Conservation (phyloP, 257 asterid genomes). For the Verbena officinalis region DNA sequence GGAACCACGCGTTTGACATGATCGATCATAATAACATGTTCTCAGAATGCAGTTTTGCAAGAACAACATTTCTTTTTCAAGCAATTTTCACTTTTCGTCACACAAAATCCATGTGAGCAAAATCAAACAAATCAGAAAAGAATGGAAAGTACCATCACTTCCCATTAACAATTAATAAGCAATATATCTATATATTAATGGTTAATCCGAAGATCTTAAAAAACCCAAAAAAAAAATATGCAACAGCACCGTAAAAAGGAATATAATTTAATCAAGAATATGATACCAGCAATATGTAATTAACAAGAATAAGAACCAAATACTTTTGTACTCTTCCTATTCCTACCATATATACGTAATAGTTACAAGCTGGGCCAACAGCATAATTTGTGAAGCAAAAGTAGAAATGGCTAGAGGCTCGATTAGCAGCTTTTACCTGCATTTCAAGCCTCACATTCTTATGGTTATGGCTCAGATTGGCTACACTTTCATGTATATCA, state of each 20-base stretch:
- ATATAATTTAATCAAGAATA: constrained; percentile 34
- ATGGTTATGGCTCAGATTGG: constrained; percentile 63
- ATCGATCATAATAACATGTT: neutral
- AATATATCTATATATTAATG: neutral
- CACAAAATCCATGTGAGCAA: neutral
- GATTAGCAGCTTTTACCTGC: constrained; percentile 21
- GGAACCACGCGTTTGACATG: neutral
- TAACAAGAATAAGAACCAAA: constrained; percentile 35
- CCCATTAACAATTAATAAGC: neutral
- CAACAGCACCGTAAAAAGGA: neutral
- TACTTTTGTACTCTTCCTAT: constrained; percentile 12
- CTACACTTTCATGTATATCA: constrained; percentile 60
- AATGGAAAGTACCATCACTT: neutral
- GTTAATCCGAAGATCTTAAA: neutral
- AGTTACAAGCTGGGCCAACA: too few species aligned
- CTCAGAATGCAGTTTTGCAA: too few species aligned
- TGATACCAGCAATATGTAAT: constrained; percentile 40
- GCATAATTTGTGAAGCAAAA: neutral
- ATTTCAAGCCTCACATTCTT: constrained; percentile 67
- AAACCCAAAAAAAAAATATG: neutral
- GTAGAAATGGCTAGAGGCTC: constrained; percentile 28
- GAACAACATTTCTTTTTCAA: neutral
- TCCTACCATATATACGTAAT: constrained; percentile 26
- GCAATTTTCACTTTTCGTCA: neutral
- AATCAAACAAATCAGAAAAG: neutral